Base-by-base conservation (phyloP, 148 eudicot species). In the Rhododendron kiyosumense region DNA sequence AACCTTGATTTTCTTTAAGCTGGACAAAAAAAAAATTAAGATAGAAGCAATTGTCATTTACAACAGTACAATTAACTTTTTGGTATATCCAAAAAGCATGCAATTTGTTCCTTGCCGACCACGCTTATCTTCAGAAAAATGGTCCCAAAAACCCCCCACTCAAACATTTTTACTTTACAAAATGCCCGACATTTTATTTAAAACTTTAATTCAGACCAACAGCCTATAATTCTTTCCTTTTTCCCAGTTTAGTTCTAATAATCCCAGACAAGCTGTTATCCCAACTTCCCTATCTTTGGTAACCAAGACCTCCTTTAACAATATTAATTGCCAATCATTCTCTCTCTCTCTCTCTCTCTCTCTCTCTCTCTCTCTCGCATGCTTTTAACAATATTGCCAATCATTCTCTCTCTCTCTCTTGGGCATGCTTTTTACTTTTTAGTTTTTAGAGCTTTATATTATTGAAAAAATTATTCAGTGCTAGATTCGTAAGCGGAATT, bases 191-290 rank as follows among this genome's bases (percentile, higher is more conserved):
- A 30, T 28, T 71, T 30, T 30, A 71, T 4, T 4, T 30, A 4
- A 30, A 10, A 71, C 4, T 41, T 28, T 71, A 71, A 71, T 71
- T 14, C 32, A 28, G 38, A 4, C 11, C 36, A 71, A 30, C 2
- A 12, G 76, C 18, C 5, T 13, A 71, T 28, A 1, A 28, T 71
- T 30, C 36, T 30, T 71, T 46, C 0, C 59, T 79, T n/a, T 79
- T 79, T 28, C 49, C 43, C 24, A 43, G 7, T 48, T 48, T 5
- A 48, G 85, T 51, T 84, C 79, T 84, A 84, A 84, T 34, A 75
- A 34, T 63, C 45, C 69, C 83, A 65, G 83, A 85, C 83, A 85
- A 79, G 57, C 78, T 79, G 79, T 77, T 78, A 36, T 38, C 22
- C 75, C 20, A 59, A 4, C 6, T 61, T 82, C 15, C 5, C 45